Evolutionary conservation across 805 yeast genomes (phyloP).

Genomic region (Saccharomycopsis amapae): DNA sequence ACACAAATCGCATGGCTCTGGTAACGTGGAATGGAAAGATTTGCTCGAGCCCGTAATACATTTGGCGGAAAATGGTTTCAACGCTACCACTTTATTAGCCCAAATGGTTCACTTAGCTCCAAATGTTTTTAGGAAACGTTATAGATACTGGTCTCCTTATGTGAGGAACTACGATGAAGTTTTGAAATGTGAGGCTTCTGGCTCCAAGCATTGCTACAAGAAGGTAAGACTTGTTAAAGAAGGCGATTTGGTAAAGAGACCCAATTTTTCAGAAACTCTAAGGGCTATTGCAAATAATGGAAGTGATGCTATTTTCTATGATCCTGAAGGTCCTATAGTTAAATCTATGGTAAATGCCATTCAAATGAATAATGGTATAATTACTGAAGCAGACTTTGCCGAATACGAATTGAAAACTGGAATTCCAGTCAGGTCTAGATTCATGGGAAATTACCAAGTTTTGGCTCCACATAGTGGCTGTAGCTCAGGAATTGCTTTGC

Average conservation of each 20-base stretch:
- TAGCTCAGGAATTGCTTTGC: constrained; percentile 75
- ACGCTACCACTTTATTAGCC: constrained; percentile 38
- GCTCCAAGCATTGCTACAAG: constrained; percentile 21
- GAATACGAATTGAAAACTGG: constrained; percentile 43
- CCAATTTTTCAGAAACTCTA: constrained; percentile 59
- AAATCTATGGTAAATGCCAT: constrained; percentile 45
- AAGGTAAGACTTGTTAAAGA: constrained; percentile 31
- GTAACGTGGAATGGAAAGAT: constrained; percentile 62
- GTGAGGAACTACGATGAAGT: constrained; percentile 29
- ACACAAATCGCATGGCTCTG: constrained; percentile 57
- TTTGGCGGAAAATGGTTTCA: constrained; percentile 60
- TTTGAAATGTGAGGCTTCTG: constrained; percentile 13
- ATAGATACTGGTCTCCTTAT: constrained; percentile 51
- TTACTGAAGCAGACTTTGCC: constrained; percentile 58
- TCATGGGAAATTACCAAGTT: constrained; percentile 35
- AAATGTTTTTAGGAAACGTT: constrained; percentile 30
- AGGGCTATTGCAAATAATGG: constrained; percentile 70
- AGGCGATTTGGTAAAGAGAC: constrained; percentile 59
- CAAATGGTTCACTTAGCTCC: constrained; percentile 32
- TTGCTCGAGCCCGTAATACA: constrained; percentile 70
- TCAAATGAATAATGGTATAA: constrained; percentile 56
- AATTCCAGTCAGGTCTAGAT: constrained; percentile 37
- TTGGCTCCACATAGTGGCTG: constrained; percentile 58
- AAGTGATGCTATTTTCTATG: constrained; percentile 70
- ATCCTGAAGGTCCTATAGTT: constrained; percentile 72